Conservation (phyloP, 805 yeast genomes). For the Suhomyces faveliae region DNA sequence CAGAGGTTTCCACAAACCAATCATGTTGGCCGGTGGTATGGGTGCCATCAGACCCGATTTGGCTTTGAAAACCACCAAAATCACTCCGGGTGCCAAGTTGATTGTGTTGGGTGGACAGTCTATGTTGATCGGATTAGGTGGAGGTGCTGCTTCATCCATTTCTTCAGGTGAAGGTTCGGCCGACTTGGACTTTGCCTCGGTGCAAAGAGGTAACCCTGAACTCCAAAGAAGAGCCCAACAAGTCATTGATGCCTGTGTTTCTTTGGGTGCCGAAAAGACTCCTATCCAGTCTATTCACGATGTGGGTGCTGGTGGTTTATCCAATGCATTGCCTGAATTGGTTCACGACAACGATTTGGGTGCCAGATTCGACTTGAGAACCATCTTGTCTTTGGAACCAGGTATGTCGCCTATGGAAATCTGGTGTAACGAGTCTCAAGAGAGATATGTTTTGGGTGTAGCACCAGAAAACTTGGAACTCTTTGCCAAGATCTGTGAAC, state of each 20-base stretch:
- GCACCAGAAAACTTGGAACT: conserved; percentile 68
- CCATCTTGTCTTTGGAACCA: conserved; percentile 86
- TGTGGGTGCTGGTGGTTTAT: conserved; percentile 99
- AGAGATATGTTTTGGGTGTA: conserved; percentile 93
- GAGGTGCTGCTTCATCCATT: conserved; percentile 98
- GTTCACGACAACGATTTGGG: conserved; percentile 97
- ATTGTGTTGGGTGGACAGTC: conserved; percentile 97
- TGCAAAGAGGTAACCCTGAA: conserved; percentile 98
- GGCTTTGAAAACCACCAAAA: conserved; percentile 81
- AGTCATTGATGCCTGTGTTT: conserved; percentile 91
- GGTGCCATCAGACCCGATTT: conserved; percentile 94
- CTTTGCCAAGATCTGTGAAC: conserved; percentile 78
- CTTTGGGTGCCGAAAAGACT: conserved; percentile 59
- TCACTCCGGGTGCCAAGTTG: conserved; percentile 87
- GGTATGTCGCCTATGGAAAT: conserved; percentile 99
- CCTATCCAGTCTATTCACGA: conserved; percentile 97
- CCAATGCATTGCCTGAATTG: conserved; percentile 95
- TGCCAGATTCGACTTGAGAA: conserved; percentile 87
- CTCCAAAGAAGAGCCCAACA: conserved; percentile 99
- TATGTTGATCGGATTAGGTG: conserved; percentile 98
- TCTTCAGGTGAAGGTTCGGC: conserved; percentile 97
- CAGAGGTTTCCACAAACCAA: conserved; percentile 98
- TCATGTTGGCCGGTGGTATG: conserved; percentile 99
- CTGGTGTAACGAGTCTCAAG: conserved; percentile 99
- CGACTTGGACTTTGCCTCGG: conserved; percentile 95